Base-by-base conservation (phyloP, 129 eudicot species). In the Artemisia tridentata region DNA sequence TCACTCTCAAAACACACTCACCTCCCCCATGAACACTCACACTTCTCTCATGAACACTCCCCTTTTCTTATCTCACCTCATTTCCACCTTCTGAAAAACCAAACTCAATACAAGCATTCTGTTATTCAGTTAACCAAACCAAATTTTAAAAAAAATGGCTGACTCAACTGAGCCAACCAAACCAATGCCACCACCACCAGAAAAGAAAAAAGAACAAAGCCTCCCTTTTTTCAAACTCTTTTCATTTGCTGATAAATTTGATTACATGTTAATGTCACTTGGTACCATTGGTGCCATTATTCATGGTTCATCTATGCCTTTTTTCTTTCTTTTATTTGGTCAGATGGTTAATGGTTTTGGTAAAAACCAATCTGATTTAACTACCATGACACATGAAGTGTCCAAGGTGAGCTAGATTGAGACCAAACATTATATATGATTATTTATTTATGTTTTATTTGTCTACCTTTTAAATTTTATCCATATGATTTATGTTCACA, bases 271-370 rank as follows among this genome's bases (percentile, higher is more conserved):
- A 18, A 93, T 95, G 99, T 52, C 66, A 11, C 34, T 73, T 50
- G 99, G 99, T n/a, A 90, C 85, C 74, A 53, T 95, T 17, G 99
- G 99, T 11, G 99, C 99, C 68, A 56, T 95, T 12, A 50, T 95
- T 72, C 99, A 95, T 20, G 99, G 99, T 29, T 90, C 99, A n/a
- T 87, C 99, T 38, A 95, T 95, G 99, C 99, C 99, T 3, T 86
- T 86, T 65, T 95, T 95, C 86, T 95, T 95, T 68, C 84, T 95
- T 14, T 80, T 95, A 34, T 95, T 95, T 55, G 99, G 99, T 43
- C 81, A 86, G 76, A 90, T 95, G 97, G 91, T 95, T 15, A 95
- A 95, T 41, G 99, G 99, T 2, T 95, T 95, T 55, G 99, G 99
- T 16, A 82, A 95, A 76, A 95, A 95, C 74, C 99, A 95, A 67